These are phyloP conservation scores for Naematelia encephala DNA, from an alignment of 768 basidiomycete species.

Conservation along the genomic window DNA sequence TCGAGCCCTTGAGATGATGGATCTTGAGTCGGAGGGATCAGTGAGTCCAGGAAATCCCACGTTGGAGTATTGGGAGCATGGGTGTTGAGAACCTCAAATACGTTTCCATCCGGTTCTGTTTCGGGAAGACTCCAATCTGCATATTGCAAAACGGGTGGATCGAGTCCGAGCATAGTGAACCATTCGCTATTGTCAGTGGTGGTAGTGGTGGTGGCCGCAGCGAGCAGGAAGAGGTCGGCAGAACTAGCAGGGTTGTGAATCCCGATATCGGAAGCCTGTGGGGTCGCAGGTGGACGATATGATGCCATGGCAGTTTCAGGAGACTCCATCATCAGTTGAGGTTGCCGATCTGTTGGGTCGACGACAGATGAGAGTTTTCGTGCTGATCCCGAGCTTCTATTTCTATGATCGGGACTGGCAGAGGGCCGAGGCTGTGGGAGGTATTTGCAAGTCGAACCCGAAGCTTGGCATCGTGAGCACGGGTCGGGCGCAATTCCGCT, in stretches of 20 bases:
- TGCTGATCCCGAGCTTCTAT: background rate
- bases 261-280: background rate
- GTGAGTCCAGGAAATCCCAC: constrained; percentile 2
- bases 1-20: background rate
- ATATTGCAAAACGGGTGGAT: background rate
- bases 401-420: background rate
- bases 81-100: constrained; percentile 8
- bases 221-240: background rate
- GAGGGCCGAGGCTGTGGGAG: background rate
- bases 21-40: background rate
- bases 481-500: background rate
- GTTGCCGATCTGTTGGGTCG: background rate
- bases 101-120: constrained; percentile 1
- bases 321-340: background rate
- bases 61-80: constrained; percentile 5
- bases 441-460: constrained; percentile 1
- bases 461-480: constrained; percentile 1
- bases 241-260: background rate
- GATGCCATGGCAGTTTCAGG: too few relatives aligned
- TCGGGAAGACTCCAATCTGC: constrained; percentile 6
- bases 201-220: too few relatives aligned
- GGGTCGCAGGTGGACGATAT: background rate
- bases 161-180: background rate
- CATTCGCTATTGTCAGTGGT: too few relatives aligned
- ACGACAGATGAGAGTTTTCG: background rate